Percentiles rank a stretch among this genome's conserved stretches.
Evolutionary conservation across 1,284 basidiomycete genomes (phyloP).

Genomic region (Microbotryum violaceum): DNA sequence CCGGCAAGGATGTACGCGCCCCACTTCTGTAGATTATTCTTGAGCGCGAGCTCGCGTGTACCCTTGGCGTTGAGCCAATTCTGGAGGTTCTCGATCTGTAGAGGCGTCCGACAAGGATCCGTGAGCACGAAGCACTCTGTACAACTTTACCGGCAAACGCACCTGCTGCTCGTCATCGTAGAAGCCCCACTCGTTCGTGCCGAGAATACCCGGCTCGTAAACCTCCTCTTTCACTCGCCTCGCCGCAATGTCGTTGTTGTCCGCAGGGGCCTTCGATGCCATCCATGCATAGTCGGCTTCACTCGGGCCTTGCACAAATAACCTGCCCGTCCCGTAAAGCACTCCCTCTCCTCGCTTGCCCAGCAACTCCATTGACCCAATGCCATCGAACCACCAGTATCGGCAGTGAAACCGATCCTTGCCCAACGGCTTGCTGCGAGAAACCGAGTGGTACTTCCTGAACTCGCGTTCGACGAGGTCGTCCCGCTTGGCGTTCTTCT

Average conservation of each 20-base stretch:
- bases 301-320: conserved; percentile 64
- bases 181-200: conserved; percentile 74
- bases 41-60: conserved; percentile 72
- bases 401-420: conserved; percentile 88
- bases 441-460: conserved; percentile 69
- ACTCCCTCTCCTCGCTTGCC: conserved; percentile 52
- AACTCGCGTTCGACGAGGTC: conserved; percentile 89
- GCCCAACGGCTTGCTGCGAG: conserved; percentile 80
- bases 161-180: conserved; percentile 84
- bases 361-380: conserved; percentile 71
- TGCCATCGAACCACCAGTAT: conserved; percentile 97
- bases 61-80: conserved; percentile 90
- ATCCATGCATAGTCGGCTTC: conserved; percentile 49
- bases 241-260: conserved; percentile 40
- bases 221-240: conserved; percentile 48
- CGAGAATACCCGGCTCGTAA: conserved; percentile 59
- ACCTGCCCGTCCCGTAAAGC: conserved; percentile 70
- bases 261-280: conserved; percentile 8
- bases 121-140: background rate
- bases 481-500: conserved; percentile 41
- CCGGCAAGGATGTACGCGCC: conserved; percentile 74
- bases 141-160: conserved; percentile 27
- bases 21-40: conserved; percentile 73
- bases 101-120: background rate
- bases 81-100: conserved; percentile 68